These are phyloP conservation scores for Penicillium crustosum DNA, from an alignment of 2,329 filamentous ascomycete genomes.

Conservation along the genomic window DNA sequence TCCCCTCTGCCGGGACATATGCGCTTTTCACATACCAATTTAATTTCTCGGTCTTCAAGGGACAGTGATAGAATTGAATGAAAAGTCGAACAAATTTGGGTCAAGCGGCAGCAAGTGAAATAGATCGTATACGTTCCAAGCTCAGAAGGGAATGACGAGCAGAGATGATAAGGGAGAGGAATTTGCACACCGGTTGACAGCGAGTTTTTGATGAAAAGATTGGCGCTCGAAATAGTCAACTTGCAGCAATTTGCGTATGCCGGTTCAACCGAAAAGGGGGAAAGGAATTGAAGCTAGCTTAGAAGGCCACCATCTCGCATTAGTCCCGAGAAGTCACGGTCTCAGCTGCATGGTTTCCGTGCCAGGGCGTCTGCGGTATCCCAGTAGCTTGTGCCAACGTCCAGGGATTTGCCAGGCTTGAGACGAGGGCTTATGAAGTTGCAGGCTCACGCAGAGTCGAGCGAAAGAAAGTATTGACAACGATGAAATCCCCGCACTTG, in stretches of 20 bases:
- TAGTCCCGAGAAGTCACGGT: constrained; percentile 25
- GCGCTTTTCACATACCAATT: constrained; percentile 2
- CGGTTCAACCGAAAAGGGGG: constrained; percentile 15
- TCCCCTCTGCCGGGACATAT: not conserved
- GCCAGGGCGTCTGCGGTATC: constrained; percentile 31
- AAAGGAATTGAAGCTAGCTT: constrained; percentile 17
- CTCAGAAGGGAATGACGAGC: not conserved
- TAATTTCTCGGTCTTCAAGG: too few species aligned
- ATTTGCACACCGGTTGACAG: not conserved
- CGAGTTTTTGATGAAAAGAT: not conserved
- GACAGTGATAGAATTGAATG: not conserved
- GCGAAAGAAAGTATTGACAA: constrained; percentile 12
- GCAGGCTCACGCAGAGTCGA: constrained; percentile 15
- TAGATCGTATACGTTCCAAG: not conserved
- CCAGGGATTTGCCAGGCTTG: constrained; percentile 13
- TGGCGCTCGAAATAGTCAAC: constrained; percentile 19
- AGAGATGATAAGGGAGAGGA: not conserved
- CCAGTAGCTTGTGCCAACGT: constrained; percentile 26
- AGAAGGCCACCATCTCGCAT: constrained; percentile 31
- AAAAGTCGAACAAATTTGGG: not conserved
- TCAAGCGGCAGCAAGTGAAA: not conserved
- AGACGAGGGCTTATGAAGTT: constrained; percentile 7
- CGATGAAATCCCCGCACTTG: not conserved
- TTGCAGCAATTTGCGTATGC: constrained; percentile 18
- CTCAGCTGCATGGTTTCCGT: constrained; percentile 29